Evolutionary conservation across 371 early-diverging fungal genomes (phyloP).

Genomic region (Mucor irregularis): DNA sequence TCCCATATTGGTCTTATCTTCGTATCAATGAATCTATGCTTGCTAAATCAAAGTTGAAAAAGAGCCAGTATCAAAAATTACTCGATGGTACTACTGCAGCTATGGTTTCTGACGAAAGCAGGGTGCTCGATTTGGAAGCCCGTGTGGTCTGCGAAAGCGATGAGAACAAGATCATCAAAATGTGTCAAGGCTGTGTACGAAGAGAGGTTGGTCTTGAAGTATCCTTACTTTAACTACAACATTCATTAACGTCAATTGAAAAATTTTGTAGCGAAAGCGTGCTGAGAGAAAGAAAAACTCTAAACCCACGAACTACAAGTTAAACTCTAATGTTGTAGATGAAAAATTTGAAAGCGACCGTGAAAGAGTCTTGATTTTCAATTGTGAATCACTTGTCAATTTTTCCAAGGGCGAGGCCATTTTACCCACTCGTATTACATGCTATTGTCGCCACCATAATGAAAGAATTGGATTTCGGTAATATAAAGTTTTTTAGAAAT

Average conservation of each 20-base stretch:
- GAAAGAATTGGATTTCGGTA: conserved; percentile 87
- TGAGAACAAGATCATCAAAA: conserved; percentile 65
- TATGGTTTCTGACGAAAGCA: conserved; percentile 28
- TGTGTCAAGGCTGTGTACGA: conserved; percentile 83
- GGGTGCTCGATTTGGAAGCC: conserved; percentile 69
- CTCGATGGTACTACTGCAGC: conserved; percentile 15
- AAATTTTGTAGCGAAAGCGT: conserved; percentile 38
- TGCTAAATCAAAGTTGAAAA: conserved; percentile 47
- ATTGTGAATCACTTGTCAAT: conserved; percentile 79
- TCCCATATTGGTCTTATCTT: conserved; percentile 60
- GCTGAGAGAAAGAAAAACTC: conserved; percentile 42
- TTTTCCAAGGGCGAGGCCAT: conserved; percentile 82
- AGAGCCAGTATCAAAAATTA: conserved; percentile 9
- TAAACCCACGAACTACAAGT: neutral
- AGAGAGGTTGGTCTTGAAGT: conserved; percentile 59
- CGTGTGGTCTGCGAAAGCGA: conserved; percentile 83
- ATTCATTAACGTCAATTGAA: neutral
- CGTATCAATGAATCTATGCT: conserved; percentile 59
- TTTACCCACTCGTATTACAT: conserved; percentile 89
- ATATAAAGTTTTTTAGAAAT: conserved; percentile 1
- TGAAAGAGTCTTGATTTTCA: conserved; percentile 74
- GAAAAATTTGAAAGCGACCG: conserved; percentile 35
- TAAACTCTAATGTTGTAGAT: conserved; percentile 10
- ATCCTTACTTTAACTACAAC: neutral
- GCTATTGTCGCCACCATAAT: conserved; percentile 93